Evolutionary conservation across 345 rosid species (phyloP), one percentile per base, ranked within the genome.

Genomic region (Populus tremula): DNA sequence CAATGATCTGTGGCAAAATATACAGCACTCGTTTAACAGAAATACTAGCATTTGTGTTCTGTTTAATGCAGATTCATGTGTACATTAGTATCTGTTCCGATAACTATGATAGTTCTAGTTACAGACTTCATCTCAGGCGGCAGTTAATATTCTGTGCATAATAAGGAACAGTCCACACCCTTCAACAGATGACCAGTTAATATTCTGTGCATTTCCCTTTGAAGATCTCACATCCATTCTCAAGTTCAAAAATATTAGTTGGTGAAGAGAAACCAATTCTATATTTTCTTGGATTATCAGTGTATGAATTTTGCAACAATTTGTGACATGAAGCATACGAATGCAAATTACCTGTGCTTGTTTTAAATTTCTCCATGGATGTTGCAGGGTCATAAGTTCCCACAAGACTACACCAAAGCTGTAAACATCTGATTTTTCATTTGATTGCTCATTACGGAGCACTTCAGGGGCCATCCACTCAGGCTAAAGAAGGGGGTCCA

Each of bases 401-500:
- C 83, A 81, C 69, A 81, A 76, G 63, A 81, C 72, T 17, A 81
- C 80, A 25, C 83, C 83, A 72, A 81, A 81, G 80, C 83, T 81
- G 43, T 81, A 81, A 53, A 81, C 80, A 67, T 81, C 83, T 43
- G 83, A 72, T 47, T 81, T 81, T 65, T 81, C 83, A 59, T 81
- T 71, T 45, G 80, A 81, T 35, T 29, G 73, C 35, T 76, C 80
- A 56, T 76, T 72, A 21, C 80, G 77, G 29, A 81, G 73, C 21
- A 81, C 83, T 81, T 81, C 83, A 5, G 83, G 83, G 17, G 83
- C 83, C 83, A 81, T 81, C 83, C 83, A 81, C 71, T 81, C 83
- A 2, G 83, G 83, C 83, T 81, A 76, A 43, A 66, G 39, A 49
- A 36, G 50, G 50, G 59, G 38, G 27, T 23, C 29, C 67, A 71